phyloP scores from a whole-genome alignment of 1,284 basidiomycete genomes.

The Exobasidium rhododendri region DNA sequence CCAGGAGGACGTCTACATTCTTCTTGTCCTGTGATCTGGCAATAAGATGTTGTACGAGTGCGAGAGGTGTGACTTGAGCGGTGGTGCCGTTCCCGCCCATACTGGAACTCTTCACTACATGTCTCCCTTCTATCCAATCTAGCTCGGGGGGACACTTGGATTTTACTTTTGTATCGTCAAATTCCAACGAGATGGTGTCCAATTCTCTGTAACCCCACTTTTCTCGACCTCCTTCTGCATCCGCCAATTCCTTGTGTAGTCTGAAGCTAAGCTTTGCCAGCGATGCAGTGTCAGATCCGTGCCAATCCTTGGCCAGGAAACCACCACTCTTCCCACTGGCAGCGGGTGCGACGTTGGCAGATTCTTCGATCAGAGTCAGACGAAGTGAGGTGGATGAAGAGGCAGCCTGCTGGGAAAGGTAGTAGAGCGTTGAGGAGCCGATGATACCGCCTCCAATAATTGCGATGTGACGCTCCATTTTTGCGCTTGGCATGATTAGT shows the following conservation, averaged over 20 bases:
- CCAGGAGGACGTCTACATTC: slow-evolving; percentile 57
- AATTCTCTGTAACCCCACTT: slow-evolving; percentile 81
- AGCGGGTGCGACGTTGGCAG: slow-evolving; percentile 60
- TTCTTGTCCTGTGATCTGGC: slow-evolving; percentile 35
- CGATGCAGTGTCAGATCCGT: slow-evolving; percentile 56
- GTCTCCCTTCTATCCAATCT: slow-evolving; percentile 52
- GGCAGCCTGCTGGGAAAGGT: slow-evolving; percentile 57
- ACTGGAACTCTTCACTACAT: slow-evolving; percentile 40
- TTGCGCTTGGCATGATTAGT: background rate
- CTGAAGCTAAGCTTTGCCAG: slow-evolving; percentile 73
- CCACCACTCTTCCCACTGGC: slow-evolving; percentile 89
- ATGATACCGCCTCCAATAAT: slow-evolving; percentile 66
- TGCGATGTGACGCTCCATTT: slow-evolving; percentile 28
- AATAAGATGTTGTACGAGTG: slow-evolving; percentile 74
- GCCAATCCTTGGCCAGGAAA: slow-evolving; percentile 79
- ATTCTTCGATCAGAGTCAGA: slow-evolving; percentile 71
- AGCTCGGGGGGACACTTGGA: slow-evolving; percentile 10
- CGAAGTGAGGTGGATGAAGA: slow-evolving; percentile 15
- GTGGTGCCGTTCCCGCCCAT: slow-evolving; percentile 60
- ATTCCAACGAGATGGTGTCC: slow-evolving; percentile 38
- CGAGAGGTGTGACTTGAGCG: slow-evolving; percentile 76
- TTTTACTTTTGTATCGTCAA: slow-evolving; percentile 8
- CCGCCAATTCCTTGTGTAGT: slow-evolving; percentile 74
- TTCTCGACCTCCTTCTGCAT: slow-evolving; percentile 64
- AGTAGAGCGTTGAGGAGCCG: slow-evolving; percentile 79